phyloP scores from a whole-genome alignment of 148 eudicot species.

The Limonium bicolor region DNA sequence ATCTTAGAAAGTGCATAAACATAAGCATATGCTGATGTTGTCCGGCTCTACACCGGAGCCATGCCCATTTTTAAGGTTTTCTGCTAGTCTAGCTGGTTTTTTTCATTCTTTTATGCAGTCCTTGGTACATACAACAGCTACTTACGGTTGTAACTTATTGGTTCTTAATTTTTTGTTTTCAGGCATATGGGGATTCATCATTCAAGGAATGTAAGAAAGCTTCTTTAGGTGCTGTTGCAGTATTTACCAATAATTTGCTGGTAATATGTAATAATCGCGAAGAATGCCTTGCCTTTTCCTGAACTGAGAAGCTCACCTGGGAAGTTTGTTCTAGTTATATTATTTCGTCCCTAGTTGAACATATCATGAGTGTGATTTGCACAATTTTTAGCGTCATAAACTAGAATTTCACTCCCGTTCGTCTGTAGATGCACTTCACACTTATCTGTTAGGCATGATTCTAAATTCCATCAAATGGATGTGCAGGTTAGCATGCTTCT shows the following conservation, averaged over 20 bases:
- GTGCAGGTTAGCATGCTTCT: too few relatives aligned
- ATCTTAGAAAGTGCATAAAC: conserved; percentile 92
- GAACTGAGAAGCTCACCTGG: too few relatives aligned
- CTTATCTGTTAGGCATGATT: too few relatives aligned
- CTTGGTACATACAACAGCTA: neutral
- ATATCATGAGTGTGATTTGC: too few relatives aligned
- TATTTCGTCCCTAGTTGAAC: too few relatives aligned
- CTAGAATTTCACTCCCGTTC: too few relatives aligned
- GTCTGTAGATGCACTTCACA: too few relatives aligned
- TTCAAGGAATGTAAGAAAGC: conserved; percentile 85
- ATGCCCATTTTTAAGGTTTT: conserved; percentile 96
- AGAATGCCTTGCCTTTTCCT: too few relatives aligned
- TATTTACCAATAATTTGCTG: conserved; percentile 74
- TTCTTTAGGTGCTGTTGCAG: conserved; percentile 72
- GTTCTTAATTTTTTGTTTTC: conserved; percentile 5
- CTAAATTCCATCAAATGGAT: too few relatives aligned
- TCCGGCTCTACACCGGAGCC: conserved; percentile 89
- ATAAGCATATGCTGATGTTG: conserved; percentile 97
- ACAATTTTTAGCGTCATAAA: too few relatives aligned
- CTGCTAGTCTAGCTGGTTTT: neutral
- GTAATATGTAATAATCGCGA: too few relatives aligned
- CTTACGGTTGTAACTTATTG: neutral
- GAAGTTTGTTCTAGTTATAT: too few relatives aligned
- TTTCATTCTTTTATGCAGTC: neutral
- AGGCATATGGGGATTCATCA: conserved; percentile 96